Evolutionary conservation across 1,284 basidiomycete genomes (phyloP).

Genomic region (Tetrapyrgos nigripes): DNA sequence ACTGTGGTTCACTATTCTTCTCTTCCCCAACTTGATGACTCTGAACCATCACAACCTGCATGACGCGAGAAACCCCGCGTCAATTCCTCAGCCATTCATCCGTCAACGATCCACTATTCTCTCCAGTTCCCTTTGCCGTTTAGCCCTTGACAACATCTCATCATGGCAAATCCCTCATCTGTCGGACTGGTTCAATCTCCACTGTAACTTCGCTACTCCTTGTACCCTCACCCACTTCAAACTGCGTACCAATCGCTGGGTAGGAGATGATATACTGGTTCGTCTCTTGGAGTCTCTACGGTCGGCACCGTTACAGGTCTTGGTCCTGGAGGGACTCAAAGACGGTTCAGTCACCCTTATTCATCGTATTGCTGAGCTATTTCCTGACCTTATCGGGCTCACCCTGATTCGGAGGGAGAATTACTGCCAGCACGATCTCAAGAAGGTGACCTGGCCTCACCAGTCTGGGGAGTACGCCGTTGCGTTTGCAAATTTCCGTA

Average conservation of each 20-base stretch:
- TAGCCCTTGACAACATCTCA: background rate
- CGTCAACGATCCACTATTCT: background rate
- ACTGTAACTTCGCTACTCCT: background rate
- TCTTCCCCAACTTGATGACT: slow-evolving; percentile 3
- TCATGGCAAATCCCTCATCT: background rate
- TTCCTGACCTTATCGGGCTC: slow-evolving; percentile 10
- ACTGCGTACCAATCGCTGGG: background rate
- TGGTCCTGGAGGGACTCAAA: slow-evolving; percentile 4
- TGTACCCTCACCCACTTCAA: slow-evolving; percentile 11
- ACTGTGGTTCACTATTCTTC: slow-evolving; percentile 4
- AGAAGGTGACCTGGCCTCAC: slow-evolving; percentile 3
- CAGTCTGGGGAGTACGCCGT: slow-evolving; percentile 8
- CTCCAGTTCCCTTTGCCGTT: background rate
- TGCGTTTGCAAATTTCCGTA: background rate
- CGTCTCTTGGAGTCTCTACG: slow-evolving; percentile 6
- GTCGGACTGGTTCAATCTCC: background rate
- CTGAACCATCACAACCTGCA: background rate
- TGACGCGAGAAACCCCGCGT: background rate
- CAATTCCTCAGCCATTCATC: background rate
- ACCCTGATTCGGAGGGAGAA: slow-evolving; percentile 8
- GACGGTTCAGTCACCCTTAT: background rate
- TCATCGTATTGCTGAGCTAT: slow-evolving; percentile 2
- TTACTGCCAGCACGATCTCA: background rate
- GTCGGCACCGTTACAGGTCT: slow-evolving; percentile 1
- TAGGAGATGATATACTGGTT: background rate